Conservation (phyloP, 352 stramenopile species). For the Pythium vanterpoolii region DNA sequence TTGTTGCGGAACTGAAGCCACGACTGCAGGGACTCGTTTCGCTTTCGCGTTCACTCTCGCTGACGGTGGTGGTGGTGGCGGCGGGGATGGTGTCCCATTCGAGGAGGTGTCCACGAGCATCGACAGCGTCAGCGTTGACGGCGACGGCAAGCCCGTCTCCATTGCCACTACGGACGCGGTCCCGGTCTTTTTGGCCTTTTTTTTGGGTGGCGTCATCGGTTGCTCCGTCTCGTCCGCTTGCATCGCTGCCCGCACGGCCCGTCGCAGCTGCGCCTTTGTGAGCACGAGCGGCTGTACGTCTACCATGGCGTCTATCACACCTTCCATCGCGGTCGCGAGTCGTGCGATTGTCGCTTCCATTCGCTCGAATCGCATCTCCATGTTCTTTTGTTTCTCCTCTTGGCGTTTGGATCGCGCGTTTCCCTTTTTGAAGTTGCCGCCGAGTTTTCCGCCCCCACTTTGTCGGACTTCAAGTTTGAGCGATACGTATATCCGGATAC, state of each 20-base stretch:
- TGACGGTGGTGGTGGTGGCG: neutral
- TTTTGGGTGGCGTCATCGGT: neutral
- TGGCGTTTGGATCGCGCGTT: conserved; percentile 7
- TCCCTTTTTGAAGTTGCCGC: conserved; percentile 3
- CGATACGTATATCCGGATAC: conserved; percentile 1
- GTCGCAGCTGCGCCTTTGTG: conserved; percentile 6
- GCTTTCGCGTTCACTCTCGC: neutral
- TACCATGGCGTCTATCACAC: conserved; percentile 4
- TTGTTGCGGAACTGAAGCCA: neutral
- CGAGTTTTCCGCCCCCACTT: conserved; percentile 2
- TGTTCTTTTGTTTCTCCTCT: conserved; percentile 1
- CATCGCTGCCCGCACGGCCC: conserved; percentile 9
- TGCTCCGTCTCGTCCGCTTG: neutral
- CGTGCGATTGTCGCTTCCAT: conserved; percentile 12
- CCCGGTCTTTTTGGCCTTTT: neutral
- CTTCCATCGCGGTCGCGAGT: conserved; percentile 10
- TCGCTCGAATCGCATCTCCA: conserved; percentile 7
- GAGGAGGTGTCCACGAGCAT: conserved; percentile 5
- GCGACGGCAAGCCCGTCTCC: neutral
- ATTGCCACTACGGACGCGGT: neutral
- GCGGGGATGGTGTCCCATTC: neutral
- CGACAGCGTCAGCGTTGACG: conserved; percentile 4
- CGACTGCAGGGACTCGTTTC: neutral
- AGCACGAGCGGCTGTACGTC: conserved; percentile 11
- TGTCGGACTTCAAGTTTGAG: conserved; percentile 11